Conservation (phyloP, 2,329 filamentous ascomycete species). For the Didymosphaeria variabile region DNA sequence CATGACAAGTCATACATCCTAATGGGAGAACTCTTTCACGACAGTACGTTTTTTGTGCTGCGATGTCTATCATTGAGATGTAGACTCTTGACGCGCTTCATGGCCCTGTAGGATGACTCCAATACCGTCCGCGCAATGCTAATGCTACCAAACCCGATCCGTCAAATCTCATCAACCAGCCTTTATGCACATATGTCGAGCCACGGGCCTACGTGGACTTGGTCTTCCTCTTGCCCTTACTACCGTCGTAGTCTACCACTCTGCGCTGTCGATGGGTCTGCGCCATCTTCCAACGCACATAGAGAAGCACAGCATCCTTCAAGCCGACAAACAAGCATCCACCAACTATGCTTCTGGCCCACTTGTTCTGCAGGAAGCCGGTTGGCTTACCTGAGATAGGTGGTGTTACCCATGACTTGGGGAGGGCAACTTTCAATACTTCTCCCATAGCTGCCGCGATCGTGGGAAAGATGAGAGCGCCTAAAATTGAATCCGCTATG, state of each 20-base stretch:
- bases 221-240: constrained; percentile 29
- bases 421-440: constrained; percentile 73
- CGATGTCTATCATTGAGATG: neutral
- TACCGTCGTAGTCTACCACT: constrained; percentile 54
- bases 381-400: constrained; percentile 56
- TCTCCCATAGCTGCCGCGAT: constrained; percentile 83
- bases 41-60: too few relatives aligned
- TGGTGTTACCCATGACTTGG: constrained; percentile 69
- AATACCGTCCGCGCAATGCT: constrained; percentile 11
- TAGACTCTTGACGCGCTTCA: neutral
- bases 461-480: constrained; percentile 80
- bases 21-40: too few relatives aligned
- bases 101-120: neutral
- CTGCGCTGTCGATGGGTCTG: constrained; percentile 56
- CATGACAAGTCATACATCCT: too few relatives aligned
- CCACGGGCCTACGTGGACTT: constrained; percentile 2
- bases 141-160: neutral
- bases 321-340: constrained; percentile 88
- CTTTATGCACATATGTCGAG: neutral
- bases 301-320: constrained; percentile 72
- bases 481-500: constrained; percentile 68
- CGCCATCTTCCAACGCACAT: constrained; percentile 63
- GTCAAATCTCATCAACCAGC: neutral
- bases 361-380: constrained; percentile 80
- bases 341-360: constrained; percentile 88